A percentile compares a stretch with the other conserved stretches of the same genome.
Conservation (phyloP, 441 rosid genomes). For the Syzygium malaccense region DNA sequence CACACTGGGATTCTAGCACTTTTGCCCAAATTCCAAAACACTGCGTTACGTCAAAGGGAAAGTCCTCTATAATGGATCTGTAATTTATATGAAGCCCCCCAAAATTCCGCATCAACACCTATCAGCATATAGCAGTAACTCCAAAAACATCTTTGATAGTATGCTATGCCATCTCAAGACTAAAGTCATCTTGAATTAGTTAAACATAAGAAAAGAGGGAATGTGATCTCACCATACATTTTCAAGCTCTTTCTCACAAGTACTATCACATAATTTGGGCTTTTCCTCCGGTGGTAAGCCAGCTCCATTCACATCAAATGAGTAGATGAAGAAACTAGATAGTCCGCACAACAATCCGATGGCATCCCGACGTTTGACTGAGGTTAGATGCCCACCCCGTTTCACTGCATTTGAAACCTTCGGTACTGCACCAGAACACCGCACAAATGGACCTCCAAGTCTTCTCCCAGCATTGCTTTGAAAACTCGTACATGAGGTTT, state of each 20-base stretch:
- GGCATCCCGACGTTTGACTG: constrained; percentile 45
- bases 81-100: not conserved
- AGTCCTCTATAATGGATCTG: not conserved
- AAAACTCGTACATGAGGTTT: not conserved
- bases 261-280: constrained; percentile 66
- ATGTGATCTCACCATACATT: constrained; percentile 88
- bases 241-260: constrained; percentile 92
- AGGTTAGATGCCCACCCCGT: not conserved
- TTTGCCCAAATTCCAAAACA: not conserved
- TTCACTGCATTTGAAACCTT: not conserved
- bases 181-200: not conserved
- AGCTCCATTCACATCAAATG: constrained; percentile 40
- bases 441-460: not conserved
- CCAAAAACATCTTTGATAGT: not conserved
- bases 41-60: not conserved
- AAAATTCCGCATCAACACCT: not conserved
- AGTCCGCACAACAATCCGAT: constrained; percentile 49
- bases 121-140: not conserved
- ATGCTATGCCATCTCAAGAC: not conserved
- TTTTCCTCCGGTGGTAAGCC: constrained; percentile 80
- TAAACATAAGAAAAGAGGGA: not conserved
- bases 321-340: constrained; percentile 26
- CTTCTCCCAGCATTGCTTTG: not conserved
- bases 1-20: not conserved
- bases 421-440: not conserved